Evolutionary conservation across 352 stramenopile genomes (phyloP), one percentile per base, ranked within the genome.

Genomic region (Pythium aristosporum): DNA sequence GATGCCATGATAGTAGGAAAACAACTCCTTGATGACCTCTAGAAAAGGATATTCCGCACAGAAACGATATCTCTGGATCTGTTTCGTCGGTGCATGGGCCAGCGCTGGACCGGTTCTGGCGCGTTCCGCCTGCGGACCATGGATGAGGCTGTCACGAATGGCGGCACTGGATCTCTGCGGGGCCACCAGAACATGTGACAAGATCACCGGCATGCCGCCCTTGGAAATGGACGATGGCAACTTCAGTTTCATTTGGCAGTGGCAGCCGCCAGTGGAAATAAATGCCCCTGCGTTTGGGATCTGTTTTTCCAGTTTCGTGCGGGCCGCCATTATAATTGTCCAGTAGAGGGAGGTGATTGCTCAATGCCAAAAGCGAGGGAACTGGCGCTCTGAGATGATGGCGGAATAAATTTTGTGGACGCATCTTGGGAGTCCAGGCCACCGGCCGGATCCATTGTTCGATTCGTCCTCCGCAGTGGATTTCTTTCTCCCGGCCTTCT

Each of bases 91-190:
- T 53, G 11, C n/a, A 13, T 30, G 47, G 28, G 39, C 47, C 37
- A 25, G 47, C 3, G 25, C 3, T 30, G 25, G 39, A 53, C 47
- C 15, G 47, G 11, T 53, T 53, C 28, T 53, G 23, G 47, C 23
- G 39, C 25, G 47, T 53, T 23, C 18, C 23, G 25, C 23, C 23
- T 53, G 47, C 23, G 20, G 28, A 39, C 13, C 47, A 39, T 53
- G 47, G 47, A 25, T 53, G 47, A 53, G 47, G 47, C n/a, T 20
- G 28, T 39, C 44, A 51, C n/a, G 44, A 51, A 21, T 51, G 20
- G 46, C 46, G 46, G 46, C 46, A 52, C 46, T 20, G 46, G 46
- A 52, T 52, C 46, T 52, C 46, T 52, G n/a, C 10, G 20, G 12
- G 8, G 46, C 20, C 20, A 52, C 8, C 46, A 42, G 11, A 42